Percentiles rank a stretch among this genome's conserved stretches.
These are phyloP conservation scores for Diversispora epigaea DNA, from an alignment of 192 early-diverging fungal species.

Conservation along the genomic window DNA sequence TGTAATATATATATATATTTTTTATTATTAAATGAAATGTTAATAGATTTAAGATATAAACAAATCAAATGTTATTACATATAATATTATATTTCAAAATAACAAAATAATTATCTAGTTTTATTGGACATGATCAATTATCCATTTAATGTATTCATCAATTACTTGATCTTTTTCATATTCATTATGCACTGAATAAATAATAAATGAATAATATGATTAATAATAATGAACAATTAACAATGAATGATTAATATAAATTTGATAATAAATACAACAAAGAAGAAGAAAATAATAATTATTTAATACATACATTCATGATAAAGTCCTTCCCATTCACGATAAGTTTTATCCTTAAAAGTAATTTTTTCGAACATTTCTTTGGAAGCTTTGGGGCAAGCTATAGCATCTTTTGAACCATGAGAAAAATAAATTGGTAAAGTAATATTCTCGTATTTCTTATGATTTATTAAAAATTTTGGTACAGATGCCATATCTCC, in stretches of 20 bases:
- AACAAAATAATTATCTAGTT: no score
- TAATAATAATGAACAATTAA: background rate
- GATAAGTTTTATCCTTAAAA: background rate
- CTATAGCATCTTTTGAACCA: background rate
- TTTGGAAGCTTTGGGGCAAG: background rate
- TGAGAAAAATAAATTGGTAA: background rate
- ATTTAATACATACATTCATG: conserved; percentile 12
- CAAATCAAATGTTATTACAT: no score
- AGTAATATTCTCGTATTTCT: background rate
- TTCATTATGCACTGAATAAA: conserved; percentile 3
- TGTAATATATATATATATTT: no score
- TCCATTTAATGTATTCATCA: conserved; percentile 3
- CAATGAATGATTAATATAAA: background rate
- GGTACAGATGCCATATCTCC: background rate
- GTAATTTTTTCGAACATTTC: background rate
- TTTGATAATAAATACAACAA: background rate
- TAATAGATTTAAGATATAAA: no score
- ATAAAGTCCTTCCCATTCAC: background rate
- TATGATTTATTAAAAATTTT: background rate
- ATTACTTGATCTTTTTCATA: background rate
- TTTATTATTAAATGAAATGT: no score
- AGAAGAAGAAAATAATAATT: no score
- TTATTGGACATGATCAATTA: background rate
- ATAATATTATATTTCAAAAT: no score
- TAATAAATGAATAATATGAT: background rate